Evolutionary conservation across 73 alveolate species (phyloP), one percentile per base, ranked within the genome.

Genomic region (Symbiodinium pilosum): DNA sequence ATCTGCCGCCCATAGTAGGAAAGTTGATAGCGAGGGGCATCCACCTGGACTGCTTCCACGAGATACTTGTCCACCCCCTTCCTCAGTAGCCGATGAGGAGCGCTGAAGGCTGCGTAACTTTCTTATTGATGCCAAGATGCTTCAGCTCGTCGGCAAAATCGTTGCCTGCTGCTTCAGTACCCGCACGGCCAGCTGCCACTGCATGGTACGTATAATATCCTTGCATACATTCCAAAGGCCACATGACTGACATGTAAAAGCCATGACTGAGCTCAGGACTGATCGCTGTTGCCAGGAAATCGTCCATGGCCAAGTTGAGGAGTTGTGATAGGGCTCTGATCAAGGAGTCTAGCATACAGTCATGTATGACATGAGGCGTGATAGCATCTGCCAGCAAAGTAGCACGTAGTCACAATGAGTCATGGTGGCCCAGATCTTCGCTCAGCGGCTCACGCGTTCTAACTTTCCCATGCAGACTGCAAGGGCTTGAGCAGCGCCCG

Each of bases 291-390:
- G 77, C 77, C 77, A 64, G 7, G 77, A 64, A 64, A 36, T 64
- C 77, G 77, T 64, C 77, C 77, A 64, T 64, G 40, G 77, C 59
- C 59, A 14, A 47, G 59, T n/a, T n/a, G n/a, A n/a, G n/a, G n/a
- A n/a, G n/a, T n/a, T n/a, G n/a, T n/a, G n/a, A n/a, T n/a, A n/a
- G n/a, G n/a, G n/a, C n/a, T n/a, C n/a, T n/a, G n/a, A n/a, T n/a
- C n/a, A n/a, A n/a, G n/a, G n/a, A n/a, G n/a, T n/a, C n/a, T n/a
- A n/a, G n/a, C n/a, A n/a, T n/a, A n/a, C n/a, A n/a, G n/a, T n/a
- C n/a, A n/a, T n/a, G n/a, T n/a, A n/a, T n/a, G n/a, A n/a, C n/a
- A n/a, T n/a, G n/a, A n/a, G n/a, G n/a, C n/a, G n/a, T n/a, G n/a
- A n/a, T n/a, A n/a, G n/a, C n/a, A n/a, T n/a, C n/a, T n/a, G n/a